Base-by-base conservation (phyloP, 176 grass and related monocot genomes). In the Saccharum spontaneum region DNA sequence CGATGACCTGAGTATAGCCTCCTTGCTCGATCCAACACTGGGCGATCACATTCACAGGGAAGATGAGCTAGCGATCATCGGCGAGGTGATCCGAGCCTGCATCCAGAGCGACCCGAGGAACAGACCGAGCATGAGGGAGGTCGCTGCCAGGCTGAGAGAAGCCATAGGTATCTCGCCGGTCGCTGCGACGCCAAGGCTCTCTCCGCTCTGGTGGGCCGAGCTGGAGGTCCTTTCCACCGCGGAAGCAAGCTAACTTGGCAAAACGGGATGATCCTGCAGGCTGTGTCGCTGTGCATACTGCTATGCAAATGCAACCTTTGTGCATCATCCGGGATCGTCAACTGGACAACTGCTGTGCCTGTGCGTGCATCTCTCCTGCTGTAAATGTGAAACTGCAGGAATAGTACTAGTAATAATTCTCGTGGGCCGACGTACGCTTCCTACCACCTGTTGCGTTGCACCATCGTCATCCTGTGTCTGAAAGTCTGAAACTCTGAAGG, bases 131-230 rank as follows among this genome's bases (percentile, higher is more conserved):
- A 94, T 94, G 85, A 83, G 71, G 24, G 90, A 97, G 74, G 72
- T 94, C 69, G 73, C 87, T 18, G 60, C 52, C 6, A 94, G 36
- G 22, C 48, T 97, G 82, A 77, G 84, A 60, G 85, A 89, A 43
- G 68, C 52, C 15, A 62, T 90, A 12, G 74, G 83, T 16, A 94
- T 97, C 78, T 90, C 92, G 16, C 87, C 92, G 3, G 92, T 94
- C 55, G 90, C 94, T 12, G 94, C 94, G 69, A 92, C 85, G 12
- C 94, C 94, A 5, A 87, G 90, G 55, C 73, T 90, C 41, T 97
- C 90, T 54, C 92, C 94, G 4, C 94, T 97, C 40, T 94, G 94
- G 94, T 97, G 94, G 92, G 92, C 94, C 2, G 94, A 97, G 71
- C 85, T 94, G 38, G 94, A 94, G 90, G 86, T 94, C 69, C 92